These are phyloP conservation scores for Lichtheimia corymbifera DNA, from an alignment of 371 early-diverging fungal species.

Conservation along the genomic window DNA sequence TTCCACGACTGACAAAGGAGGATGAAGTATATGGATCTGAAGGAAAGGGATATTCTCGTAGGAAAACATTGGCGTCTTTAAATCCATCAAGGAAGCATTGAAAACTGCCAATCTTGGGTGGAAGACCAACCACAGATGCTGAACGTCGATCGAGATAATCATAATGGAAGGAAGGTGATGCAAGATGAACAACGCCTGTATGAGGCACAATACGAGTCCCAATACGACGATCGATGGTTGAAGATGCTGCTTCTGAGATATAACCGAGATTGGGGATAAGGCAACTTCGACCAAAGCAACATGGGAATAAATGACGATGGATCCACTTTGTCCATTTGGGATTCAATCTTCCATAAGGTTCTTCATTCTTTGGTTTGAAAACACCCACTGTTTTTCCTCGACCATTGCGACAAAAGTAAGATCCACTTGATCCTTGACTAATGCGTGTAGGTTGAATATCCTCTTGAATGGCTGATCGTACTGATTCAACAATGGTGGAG, in stretches of 20 bases:
- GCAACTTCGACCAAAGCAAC: conserved; percentile 89
- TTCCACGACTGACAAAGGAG: conserved; percentile 14
- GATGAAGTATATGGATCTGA: conserved; percentile 11
- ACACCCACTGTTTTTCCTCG: conserved; percentile 82
- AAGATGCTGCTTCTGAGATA: conserved; percentile 85
- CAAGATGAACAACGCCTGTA: conserved; percentile 78
- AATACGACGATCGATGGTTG: conserved; percentile 75
- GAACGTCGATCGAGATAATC: conserved; percentile 55
- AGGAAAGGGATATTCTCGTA: conserved; percentile 66
- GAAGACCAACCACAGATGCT: conserved; percentile 49
- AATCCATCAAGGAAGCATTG: conserved; percentile 84
- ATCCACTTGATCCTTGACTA: conserved; percentile 85
- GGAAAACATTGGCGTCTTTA: conserved; percentile 81
- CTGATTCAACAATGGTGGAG: conserved; percentile 65
- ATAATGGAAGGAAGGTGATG: conserved; percentile 82
- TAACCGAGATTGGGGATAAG: conserved; percentile 90
- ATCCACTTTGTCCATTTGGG: conserved; percentile 96
- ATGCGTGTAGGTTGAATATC: conserved; percentile 74
- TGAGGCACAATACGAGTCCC: conserved; percentile 81
- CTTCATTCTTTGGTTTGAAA: conserved; percentile 94
- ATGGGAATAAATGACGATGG: conserved; percentile 85
- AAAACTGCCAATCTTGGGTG: conserved; percentile 84
- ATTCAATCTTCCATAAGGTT: conserved; percentile 88
- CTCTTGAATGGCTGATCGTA: conserved; percentile 67
- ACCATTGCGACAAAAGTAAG: conserved; percentile 81